Percentiles rank a stretch among this genome's conserved stretches.
Evolutionary conservation across 306 rosid genomes (phyloP).

Genomic region (Quercus dentata): DNA sequence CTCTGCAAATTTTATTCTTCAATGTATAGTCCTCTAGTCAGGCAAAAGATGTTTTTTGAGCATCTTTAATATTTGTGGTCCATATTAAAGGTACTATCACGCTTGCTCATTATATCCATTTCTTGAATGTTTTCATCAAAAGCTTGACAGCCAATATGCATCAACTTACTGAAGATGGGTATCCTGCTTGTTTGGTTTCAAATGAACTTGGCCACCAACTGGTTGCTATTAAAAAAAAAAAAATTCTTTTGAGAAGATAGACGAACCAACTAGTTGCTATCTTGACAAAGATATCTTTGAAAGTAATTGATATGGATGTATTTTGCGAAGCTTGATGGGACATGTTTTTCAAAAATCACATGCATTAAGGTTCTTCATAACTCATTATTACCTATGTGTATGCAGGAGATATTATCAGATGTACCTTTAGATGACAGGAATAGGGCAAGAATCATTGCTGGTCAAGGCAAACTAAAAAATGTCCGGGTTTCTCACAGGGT

Average conservation of each 20-base stretch:
- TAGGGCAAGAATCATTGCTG: constrained; percentile 35
- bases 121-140: background rate
- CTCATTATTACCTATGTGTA: constrained; percentile 16
- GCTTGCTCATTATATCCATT: background rate
- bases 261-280: background rate
- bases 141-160: background rate
- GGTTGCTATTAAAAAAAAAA: background rate
- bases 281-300: too few species aligned
- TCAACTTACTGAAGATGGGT: background rate
- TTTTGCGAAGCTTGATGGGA: background rate
- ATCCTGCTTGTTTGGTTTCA: background rate
- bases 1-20: background rate
- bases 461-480: constrained; percentile 53
- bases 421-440: constrained; percentile 66
- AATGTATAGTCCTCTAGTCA: background rate
- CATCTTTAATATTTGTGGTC: background rate
- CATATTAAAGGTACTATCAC: background rate
- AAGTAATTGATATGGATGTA: too few species aligned
- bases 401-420: constrained; percentile 85
- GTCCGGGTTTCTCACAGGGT: constrained; percentile 84
- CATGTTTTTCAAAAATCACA: background rate
- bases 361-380: constrained; percentile 5
- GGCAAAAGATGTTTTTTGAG: too few species aligned
- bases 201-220: background rate
- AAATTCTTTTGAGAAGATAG: too few species aligned